Conservation (phyloP, 495 filamentous ascomycete genomes). For the Penicillium cataractarum region DNA sequence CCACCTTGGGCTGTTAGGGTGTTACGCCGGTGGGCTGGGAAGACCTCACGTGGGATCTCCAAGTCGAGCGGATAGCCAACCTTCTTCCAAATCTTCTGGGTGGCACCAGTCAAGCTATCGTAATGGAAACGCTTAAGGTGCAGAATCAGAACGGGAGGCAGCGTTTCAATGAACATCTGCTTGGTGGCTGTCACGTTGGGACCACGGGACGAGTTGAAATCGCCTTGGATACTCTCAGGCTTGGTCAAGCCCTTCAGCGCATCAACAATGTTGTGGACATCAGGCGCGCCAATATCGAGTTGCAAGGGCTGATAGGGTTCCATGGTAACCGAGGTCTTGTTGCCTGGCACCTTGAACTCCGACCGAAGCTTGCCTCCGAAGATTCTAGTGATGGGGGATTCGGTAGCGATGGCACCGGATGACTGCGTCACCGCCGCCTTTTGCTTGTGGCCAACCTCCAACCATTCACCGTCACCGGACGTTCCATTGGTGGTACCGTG, state of each 20-base stretch:
- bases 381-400: constrained; percentile 89
- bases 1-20: constrained; percentile 63
- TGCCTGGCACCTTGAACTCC: constrained; percentile 82
- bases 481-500: constrained; percentile 26
- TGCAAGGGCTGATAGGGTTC: constrained; percentile 95
- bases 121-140: constrained; percentile 98
- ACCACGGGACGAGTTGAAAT: constrained; percentile 82
- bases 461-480: constrained; percentile 71
- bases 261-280: constrained; percentile 89
- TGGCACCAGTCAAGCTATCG: constrained; percentile 78
- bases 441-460: constrained; percentile 93
- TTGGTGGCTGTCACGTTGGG: constrained; percentile 80
- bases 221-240: constrained; percentile 81
- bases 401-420: constrained; percentile 70
- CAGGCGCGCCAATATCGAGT: constrained; percentile 84
- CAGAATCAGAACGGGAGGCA: constrained; percentile 90
- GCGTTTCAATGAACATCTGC: constrained; percentile 90
- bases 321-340: constrained; percentile 86
- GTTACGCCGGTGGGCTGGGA: constrained; percentile 74
- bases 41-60: constrained; percentile 92
- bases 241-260: constrained; percentile 83
- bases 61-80: constrained; percentile 92
- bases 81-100: constrained; percentile 98
- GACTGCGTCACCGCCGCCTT: constrained; percentile 84
- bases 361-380: constrained; percentile 93